Base-by-base conservation (phyloP, 805 yeast species). In the Wickerhamiella bombiphila region DNA sequence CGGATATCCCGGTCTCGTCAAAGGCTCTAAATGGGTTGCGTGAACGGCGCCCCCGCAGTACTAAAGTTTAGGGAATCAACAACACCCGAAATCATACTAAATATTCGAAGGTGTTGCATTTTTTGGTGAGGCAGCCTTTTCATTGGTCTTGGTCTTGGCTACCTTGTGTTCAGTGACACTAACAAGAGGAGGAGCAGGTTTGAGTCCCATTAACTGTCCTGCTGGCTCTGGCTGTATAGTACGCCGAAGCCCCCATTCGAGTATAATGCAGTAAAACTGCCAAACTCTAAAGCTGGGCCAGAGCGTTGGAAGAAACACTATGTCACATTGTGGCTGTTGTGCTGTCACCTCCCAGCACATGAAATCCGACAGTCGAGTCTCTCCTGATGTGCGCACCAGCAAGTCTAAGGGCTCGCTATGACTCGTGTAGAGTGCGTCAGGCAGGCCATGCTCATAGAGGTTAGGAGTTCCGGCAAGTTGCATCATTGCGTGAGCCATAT, bases 261-360 rank as follows among this genome's bases (percentile, higher is more conserved):
- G 59, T 36, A 91, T 59, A 18, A 83, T 69, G 69, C 76, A 72
- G 38, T 74, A 67, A 72, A 88, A 72, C 46, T 72, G 66, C 59
- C 75, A 61, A 1, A 86, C 79, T 17, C 72, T 64, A 48, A 88
- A 78, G 39, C 82, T 93, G 1, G 98, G 98, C 98, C 98, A 88
- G 41, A 85, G 61, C 29, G 75, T 68, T 38, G 78, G 76, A n/a
- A 75, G 57, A 42, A 88, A 71, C 46, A 82, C 93, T 7, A 88
- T 65, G 11, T 70, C 67, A 47, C 86, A 79, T 9, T 13, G 9
- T n/a, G n/a, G n/a, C 33, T 69, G 68, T 15, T 38, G 19, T 30
- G 67, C 71, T 37, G 64, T 41, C 30, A 44, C 30, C 37, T 88
- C 95, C 97, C 97, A 88, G 35, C 85, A 63, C 63, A 91, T 65